A percentile compares a stretch with the other conserved stretches of the same genome.
phyloP scores from a whole-genome alignment of 2,329 filamentous ascomycete species.

The Raffaelea deltoideospora region DNA sequence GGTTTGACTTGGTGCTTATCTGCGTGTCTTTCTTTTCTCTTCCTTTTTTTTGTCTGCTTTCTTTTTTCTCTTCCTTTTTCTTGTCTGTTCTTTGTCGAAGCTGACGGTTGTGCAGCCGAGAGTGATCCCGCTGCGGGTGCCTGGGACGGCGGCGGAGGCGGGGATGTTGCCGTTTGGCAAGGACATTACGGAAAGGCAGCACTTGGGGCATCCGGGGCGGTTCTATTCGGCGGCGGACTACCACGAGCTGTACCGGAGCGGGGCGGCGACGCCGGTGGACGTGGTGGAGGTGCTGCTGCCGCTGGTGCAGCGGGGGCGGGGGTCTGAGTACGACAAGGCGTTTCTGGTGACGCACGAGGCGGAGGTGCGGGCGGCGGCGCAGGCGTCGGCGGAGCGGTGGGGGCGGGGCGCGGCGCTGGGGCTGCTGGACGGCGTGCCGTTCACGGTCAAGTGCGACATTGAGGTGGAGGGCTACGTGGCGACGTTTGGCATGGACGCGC shows the following conservation, averaged over 20 bases:
- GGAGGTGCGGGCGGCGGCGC: constrained; percentile 50
- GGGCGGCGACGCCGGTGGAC: constrained; percentile 53
- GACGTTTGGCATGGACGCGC: constrained; percentile 46
- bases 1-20: too few species aligned
- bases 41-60: too few species aligned
- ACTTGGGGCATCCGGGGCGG: constrained; percentile 24
- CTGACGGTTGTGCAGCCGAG: neutral
- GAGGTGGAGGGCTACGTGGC: constrained; percentile 55
- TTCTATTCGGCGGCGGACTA: constrained; percentile 66
- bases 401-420: constrained; percentile 48
- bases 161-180: constrained; percentile 24
- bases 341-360: constrained; percentile 56
- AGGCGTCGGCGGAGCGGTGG: constrained; percentile 59
- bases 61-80: too few species aligned
- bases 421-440: constrained; percentile 65
- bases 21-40: too few species aligned
- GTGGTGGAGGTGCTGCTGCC: constrained; percentile 59
- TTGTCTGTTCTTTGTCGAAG: too few species aligned
- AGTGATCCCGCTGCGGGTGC: constrained; percentile 1
- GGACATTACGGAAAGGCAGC: constrained; percentile 24
- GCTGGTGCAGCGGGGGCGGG: constrained; percentile 46
- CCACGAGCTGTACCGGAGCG: constrained; percentile 56
- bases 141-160: neutral
- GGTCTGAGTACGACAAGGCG: constrained; percentile 47
- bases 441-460: constrained; percentile 73